These are phyloP conservation scores for Penicillium simplicissimum DNA, from an alignment of 495 filamentous ascomycete species.

Conservation along the genomic window DNA sequence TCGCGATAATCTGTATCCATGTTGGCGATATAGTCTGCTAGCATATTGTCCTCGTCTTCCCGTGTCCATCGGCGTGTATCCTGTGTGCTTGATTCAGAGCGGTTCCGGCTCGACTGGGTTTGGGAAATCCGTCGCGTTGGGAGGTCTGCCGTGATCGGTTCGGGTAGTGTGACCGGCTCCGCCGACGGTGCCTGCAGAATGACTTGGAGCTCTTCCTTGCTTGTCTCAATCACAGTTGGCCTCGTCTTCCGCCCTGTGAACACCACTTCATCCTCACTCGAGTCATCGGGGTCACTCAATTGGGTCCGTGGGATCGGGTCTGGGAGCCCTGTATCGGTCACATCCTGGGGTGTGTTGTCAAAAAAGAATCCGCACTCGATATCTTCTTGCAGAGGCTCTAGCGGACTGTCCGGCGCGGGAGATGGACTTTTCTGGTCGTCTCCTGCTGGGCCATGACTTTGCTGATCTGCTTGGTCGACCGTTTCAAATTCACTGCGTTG, in stretches of 20 bases:
- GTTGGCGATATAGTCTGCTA: slow-evolving; percentile 79
- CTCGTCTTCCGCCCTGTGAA: slow-evolving; percentile 38
- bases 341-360: slow-evolving; percentile 21
- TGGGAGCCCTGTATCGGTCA: slow-evolving; percentile 19
- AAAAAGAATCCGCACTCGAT: slow-evolving; percentile 26
- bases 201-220: slow-evolving; percentile 14
- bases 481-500: slow-evolving; percentile 41
- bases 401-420: slow-evolving; percentile 6
- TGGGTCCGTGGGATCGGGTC: slow-evolving; percentile 13
- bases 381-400: background rate
- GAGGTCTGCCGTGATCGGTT: background rate
- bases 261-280: slow-evolving; percentile 49
- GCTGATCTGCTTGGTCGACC: slow-evolving; percentile 16
- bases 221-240: slow-evolving; percentile 20
- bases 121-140: background rate
- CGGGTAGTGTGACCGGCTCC: background rate
- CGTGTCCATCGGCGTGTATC: slow-evolving; percentile 5
- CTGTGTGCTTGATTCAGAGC: background rate
- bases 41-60: slow-evolving; percentile 53
- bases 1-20: slow-evolving; percentile 45
- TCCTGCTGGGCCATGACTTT: background rate
- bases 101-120: background rate
- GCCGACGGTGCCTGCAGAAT: slow-evolving; percentile 3
- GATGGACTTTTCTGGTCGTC: slow-evolving; percentile 3
- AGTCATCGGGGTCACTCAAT: slow-evolving; percentile 20